Evolutionary conservation across 129 eudicot genomes (phyloP), one percentile per base, ranked within the genome.

Genomic region (Scalesia atractyloides): DNA sequence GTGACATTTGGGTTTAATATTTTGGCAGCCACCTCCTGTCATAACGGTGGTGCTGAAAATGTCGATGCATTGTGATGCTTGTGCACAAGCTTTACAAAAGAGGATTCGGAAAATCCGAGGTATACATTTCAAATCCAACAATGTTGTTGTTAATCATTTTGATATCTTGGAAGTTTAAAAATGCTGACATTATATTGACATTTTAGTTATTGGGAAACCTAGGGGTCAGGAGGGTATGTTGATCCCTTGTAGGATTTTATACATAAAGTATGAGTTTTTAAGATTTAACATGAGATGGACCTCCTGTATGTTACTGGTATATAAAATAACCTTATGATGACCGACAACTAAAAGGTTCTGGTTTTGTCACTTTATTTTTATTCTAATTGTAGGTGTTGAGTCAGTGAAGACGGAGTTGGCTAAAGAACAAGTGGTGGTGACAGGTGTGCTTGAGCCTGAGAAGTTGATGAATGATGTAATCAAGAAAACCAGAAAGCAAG

Each of bases 41-140:
- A 60, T 86, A 73, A 84, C 90, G 16, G 87, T 91, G 30, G 93
- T 81, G 76, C 61, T 91, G 69, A 81, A 80, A 77, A 83, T 91
- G 66, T 82, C 81, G n/a, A 91, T 91, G 97, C 97, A 91, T 74
- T 91, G 97, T 75, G 96, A 91, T 0, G 97, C 97, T 9, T 91
- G 97, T 76, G 93, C 97, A 9, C 97, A 84, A 71, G 87, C 11
- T 50, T 61, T 91, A 70, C 84, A 81, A 73, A 88, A 68, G 78
- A 77, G 89, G 73, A 86, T 91, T 64, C 69, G 86, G 7, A 91
- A 83, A 82, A 68, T 91, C 14, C 61, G 81, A 76, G 97, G 97
- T 91, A 36, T 33, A 17, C 15, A 1, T 63, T 37, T n/a, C 17
- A 2, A 1, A 37, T 63, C 49, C 14, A 37, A 63, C 24, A 37